Evolutionary conservation across 2,329 filamentous ascomycete genomes (phyloP), one percentile per base, ranked within the genome.

Genomic region (Xylariaceae sp.): DNA sequence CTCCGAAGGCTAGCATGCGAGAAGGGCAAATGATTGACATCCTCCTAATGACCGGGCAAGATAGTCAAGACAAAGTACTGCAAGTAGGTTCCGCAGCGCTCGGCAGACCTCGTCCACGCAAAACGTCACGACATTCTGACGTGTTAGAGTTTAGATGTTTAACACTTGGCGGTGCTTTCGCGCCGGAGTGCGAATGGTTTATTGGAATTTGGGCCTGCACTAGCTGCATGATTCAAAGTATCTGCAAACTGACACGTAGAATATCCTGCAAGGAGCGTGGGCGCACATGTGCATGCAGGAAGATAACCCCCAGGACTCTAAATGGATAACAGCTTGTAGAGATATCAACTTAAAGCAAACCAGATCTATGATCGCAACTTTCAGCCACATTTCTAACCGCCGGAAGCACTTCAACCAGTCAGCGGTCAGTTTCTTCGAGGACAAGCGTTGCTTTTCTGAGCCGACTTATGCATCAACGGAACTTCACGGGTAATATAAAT

Each of bases 221-320:
- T 27, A 51, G 46, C 47, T 56, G 51, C 54, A 58, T 49, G 32
- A 48, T 47, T 58, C 21, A 52, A 59, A 55, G 48, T 55, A 45
- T 54, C 58, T 60, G 53, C 64, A 55, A 65, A 69, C 60, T 68
- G 67, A 68, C 67, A 70, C 67, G 67, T 70, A 67, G 66, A 66
- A 62, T 48, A 56, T 62, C 59, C 60, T 61, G 59, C 57, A 51
- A 57, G 54, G 36, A 59, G 35, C 35, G 27, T 40, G 39, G 35
- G 52, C 55, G 50, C 50, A 63, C 51, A 55, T 53, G 50, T 46
- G 39, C 52, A 65, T 63, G 58, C 64, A 60, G 59, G 57, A 62
- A 29, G 55, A 59, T 54, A 50, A 58, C 58, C 56, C 51, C 53
- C 53, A 55, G 44, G 54, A 57, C 55, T 54, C 57, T 59, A 36